Conservation (phyloP, 768 basidiomycete genomes). For the Boletus fagicola region DNA sequence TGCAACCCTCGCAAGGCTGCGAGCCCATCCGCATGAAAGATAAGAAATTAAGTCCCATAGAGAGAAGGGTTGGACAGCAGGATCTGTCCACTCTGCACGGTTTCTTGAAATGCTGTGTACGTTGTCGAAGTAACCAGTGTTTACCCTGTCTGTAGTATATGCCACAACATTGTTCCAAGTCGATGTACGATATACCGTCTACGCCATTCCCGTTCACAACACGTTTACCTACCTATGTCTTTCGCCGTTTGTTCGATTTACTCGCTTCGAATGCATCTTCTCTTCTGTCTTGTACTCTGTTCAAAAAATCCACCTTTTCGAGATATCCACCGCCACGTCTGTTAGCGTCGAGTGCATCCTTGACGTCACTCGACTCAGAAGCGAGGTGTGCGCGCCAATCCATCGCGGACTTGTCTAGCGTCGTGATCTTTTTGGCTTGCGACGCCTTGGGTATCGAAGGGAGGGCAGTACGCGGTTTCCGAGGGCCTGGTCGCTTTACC, state of each 20-base stretch:
- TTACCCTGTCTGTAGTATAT: not conserved
- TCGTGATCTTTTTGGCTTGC: slow-evolving; percentile 76
- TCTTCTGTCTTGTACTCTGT: slow-evolving; percentile 69
- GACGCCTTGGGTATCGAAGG: slow-evolving; percentile 49
- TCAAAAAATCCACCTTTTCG: slow-evolving; percentile 81
- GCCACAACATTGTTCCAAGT: not conserved
- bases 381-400: slow-evolving; percentile 76
- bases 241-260: slow-evolving; percentile 53
- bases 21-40: not conserved
- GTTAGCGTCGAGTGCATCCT: slow-evolving; percentile 75
- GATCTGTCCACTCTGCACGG: not conserved
- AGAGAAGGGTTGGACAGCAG: not conserved
- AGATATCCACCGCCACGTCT: slow-evolving; percentile 75
- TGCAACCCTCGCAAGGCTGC: slow-evolving; percentile 8
- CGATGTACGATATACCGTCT: slow-evolving; percentile 10
- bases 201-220: not conserved
- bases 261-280: slow-evolving; percentile 61
- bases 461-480: slow-evolving; percentile 60
- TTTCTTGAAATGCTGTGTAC: slow-evolving; percentile 1
- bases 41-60: not conserved
- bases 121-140: not conserved
- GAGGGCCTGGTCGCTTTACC: slow-evolving; percentile 56
- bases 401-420: slow-evolving; percentile 82
- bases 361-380: slow-evolving; percentile 41
- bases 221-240: slow-evolving; percentile 12